Evolutionary conservation across 257 asterid genomes (phyloP).

Genomic region (Solanum rostratum): DNA sequence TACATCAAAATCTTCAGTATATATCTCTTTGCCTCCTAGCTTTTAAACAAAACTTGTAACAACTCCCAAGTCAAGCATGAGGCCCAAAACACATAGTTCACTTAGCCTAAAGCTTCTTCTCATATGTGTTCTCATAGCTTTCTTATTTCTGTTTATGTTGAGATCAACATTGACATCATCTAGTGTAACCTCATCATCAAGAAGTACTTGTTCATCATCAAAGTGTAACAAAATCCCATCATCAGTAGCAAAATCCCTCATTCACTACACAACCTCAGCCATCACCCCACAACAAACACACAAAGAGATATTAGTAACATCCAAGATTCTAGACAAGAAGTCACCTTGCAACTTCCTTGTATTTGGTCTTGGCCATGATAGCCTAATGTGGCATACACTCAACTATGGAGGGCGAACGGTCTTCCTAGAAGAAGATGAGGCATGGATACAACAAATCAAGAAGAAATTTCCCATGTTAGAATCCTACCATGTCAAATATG

Average conservation of each 20-base stretch:
- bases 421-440: conserved; percentile 69
- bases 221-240: conserved; percentile 56
- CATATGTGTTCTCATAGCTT: conserved; percentile 1
- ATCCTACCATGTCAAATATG: conserved; percentile 51
- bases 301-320: conserved; percentile 54
- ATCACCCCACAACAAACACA: conserved; percentile 79
- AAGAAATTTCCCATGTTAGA: conserved; percentile 69
- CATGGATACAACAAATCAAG: conserved; percentile 64
- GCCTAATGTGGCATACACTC: conserved; percentile 84
- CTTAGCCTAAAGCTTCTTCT: conserved; percentile 8
- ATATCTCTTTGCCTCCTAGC: neutral
- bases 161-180: conserved; percentile 1
- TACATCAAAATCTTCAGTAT: conserved; percentile 12
- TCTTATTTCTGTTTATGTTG: conserved; percentile 1
- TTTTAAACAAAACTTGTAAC: neutral
- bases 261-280: conserved; percentile 73
- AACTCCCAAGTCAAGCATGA: conserved; percentile 27
- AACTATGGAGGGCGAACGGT: conserved; percentile 75
- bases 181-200: neutral
- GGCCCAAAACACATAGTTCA: conserved; percentile 28
- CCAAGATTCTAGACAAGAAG: conserved; percentile 33
- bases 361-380: conserved; percentile 84
- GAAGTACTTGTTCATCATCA: conserved; percentile 11
- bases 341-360: conserved; percentile 81
- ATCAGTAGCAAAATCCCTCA: conserved; percentile 40